phyloP scores from a whole-genome alignment of 345 rosid species.

The Linum tenue region DNA sequence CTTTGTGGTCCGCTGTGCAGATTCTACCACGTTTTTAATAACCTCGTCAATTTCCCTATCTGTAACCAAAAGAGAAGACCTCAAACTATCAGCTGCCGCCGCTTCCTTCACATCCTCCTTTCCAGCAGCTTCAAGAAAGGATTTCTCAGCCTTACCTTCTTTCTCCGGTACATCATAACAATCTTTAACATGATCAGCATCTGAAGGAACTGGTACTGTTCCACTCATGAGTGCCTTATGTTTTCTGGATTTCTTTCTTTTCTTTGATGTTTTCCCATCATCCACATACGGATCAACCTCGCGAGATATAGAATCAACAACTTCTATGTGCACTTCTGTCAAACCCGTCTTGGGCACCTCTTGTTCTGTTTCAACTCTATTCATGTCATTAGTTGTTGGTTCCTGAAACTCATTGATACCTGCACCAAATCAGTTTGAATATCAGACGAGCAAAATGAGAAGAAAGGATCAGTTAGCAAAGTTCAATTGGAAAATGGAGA shows the following conservation, averaged over 20 bases:
- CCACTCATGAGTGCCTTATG: constrained; percentile 18
- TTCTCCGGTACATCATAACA: not conserved
- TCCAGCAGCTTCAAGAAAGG: constrained; percentile 12
- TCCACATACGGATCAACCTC: constrained; percentile 10
- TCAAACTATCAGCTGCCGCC: constrained; percentile 6
- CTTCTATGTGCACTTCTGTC: constrained; percentile 2
- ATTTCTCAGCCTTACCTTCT: constrained; percentile 15
- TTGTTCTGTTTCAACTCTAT: constrained; percentile 12
- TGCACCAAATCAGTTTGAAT: not conserved
- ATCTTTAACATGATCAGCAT: constrained; percentile 15
- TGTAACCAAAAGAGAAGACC: constrained; percentile 15
- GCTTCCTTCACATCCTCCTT: constrained; percentile 19
- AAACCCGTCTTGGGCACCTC: constrained; percentile 9
- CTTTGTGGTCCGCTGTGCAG: constrained; percentile 29
- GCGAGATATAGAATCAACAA: not conserved
- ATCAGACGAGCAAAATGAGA: not conserved
- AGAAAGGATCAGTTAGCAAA: not conserved
- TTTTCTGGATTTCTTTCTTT: constrained; percentile 35
- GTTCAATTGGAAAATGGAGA: not conserved
- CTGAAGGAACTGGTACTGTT: constrained; percentile 11
- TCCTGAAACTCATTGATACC: not conserved
- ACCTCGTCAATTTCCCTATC: constrained; percentile 35
- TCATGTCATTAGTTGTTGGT: constrained; percentile 7
- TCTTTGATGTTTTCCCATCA: constrained; percentile 30
- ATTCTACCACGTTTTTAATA: constrained; percentile 36